Evolutionary conservation across 1,284 basidiomycete genomes (phyloP).

Genomic region (Anthracocystis panici-leucophaei): DNA sequence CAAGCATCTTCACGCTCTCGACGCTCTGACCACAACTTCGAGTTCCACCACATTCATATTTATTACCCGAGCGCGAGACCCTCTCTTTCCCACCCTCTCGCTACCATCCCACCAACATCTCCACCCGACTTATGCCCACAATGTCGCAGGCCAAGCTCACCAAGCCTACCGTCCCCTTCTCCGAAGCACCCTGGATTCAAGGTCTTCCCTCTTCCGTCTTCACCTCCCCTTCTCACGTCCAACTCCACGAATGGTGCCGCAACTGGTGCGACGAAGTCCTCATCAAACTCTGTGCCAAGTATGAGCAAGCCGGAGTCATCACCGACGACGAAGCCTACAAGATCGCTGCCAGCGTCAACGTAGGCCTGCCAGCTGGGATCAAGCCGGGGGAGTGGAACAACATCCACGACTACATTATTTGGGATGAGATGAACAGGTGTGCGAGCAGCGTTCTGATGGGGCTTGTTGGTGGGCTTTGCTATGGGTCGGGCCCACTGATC

Average conservation of each 20-base stretch:
- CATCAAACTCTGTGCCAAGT: conserved; percentile 40
- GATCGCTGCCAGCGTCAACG: conserved; percentile 35
- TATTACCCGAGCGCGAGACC: not conserved
- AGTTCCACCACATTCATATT: not conserved
- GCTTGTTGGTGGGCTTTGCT: conserved; percentile 41
- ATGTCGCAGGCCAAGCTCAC: conserved; percentile 42
- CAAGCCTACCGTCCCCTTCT: conserved; percentile 50
- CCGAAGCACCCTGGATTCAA: conserved; percentile 54
- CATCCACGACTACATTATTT: conserved; percentile 62
- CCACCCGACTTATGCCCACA: too few relatives aligned
- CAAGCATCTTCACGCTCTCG: too few relatives aligned
- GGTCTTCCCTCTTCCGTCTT: conserved; percentile 56
- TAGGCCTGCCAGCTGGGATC: conserved; percentile 53
- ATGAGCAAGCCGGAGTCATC: conserved; percentile 44
- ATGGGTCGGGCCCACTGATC: conserved; percentile 51
- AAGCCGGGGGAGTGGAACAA: conserved; percentile 59
- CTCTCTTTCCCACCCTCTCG: not conserved
- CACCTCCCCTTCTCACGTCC: conserved; percentile 39
- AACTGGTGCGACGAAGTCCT: conserved; percentile 49
- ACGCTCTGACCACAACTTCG: too few relatives aligned
- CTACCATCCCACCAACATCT: conserved; percentile 6
- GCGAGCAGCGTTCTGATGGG: conserved; percentile 51
- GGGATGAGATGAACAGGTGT: conserved; percentile 58
- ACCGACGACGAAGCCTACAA: conserved; percentile 47
- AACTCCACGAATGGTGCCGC: conserved; percentile 52